Percentiles rank a stretch among this genome's conserved stretches.
phyloP scores from a whole-genome alignment of 169 alveolate species.

The Toxoplasma gondii region DNA sequence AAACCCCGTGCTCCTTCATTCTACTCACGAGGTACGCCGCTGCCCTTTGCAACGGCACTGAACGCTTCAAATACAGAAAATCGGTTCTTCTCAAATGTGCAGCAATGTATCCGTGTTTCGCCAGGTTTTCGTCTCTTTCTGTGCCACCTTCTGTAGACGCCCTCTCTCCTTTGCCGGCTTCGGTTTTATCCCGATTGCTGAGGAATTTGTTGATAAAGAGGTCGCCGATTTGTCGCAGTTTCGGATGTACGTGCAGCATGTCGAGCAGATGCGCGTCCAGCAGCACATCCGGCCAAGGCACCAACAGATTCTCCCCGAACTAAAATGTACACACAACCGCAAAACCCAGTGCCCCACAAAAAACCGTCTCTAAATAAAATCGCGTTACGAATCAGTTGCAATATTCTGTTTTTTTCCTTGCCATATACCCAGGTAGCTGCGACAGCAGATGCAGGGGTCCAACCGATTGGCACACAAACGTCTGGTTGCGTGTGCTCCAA shows the following conservation, averaged over 20 bases:
- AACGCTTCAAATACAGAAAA: not conserved
- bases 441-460: too few relatives aligned
- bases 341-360: not conserved
- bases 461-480: too few relatives aligned
- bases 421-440: too few relatives aligned
- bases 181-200: not conserved
- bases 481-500: too few relatives aligned
- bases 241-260: slow-evolving; percentile 45
- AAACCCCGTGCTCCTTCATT: not conserved
- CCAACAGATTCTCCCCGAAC: slow-evolving; percentile 59
- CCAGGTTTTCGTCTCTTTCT: not conserved
- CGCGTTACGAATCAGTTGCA: too few relatives aligned
- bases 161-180: not conserved
- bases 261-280: slow-evolving; percentile 63
- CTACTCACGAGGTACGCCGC: not conserved
- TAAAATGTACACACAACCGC: slow-evolving; percentile 32
- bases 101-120: not conserved
- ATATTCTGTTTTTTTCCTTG: too few relatives aligned
- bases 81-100: slow-evolving; percentile 18
- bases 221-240: not conserved
- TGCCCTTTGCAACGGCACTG: not conserved
- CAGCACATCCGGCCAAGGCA: slow-evolving; percentile 66
- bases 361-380: too few relatives aligned
- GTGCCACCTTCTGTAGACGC: not conserved
- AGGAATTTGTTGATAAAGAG: not conserved